Conservation (phyloP, 768 basidiomycete species). For the Rhodotorula taiwanensis region DNA sequence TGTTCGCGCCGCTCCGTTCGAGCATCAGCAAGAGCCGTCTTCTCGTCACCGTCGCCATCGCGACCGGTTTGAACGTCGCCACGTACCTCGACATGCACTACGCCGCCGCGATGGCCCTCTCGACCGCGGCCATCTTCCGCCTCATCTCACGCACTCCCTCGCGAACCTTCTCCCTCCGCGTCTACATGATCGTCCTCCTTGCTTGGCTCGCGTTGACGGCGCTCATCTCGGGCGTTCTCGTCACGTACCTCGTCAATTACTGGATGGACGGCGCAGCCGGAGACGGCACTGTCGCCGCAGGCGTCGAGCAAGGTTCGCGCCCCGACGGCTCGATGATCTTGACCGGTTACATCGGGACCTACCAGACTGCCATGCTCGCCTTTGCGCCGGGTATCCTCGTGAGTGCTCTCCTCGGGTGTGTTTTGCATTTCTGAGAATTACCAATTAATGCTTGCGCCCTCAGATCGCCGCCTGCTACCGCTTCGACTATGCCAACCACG, state of each 20-base stretch:
- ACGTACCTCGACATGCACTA: slow-evolving; percentile 6
- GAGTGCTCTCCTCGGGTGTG: neutral
- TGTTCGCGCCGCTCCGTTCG: slow-evolving; percentile 9
- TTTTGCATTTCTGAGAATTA: no score
- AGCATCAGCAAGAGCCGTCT: slow-evolving; percentile 1
- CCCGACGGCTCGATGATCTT: slow-evolving; percentile 2
- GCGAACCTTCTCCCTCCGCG: slow-evolving; percentile 14
- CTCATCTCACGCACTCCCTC: neutral
- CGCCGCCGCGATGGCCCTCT: neutral
- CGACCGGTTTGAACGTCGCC: slow-evolving; percentile 18
- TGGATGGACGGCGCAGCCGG: neutral
- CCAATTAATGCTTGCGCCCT: no score
- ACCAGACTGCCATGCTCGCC: neutral
- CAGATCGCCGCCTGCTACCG: slow-evolving; percentile 30
- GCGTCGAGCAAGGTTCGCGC: neutral
- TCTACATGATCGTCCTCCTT: slow-evolving; percentile 4
- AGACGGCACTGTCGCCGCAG: slow-evolving; percentile 4
- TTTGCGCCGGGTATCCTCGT: slow-evolving; percentile 10
- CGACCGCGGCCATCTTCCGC: slow-evolving; percentile 8
- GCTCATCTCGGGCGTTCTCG: neutral
- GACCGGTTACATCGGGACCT: slow-evolving; percentile 9
- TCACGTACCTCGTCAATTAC: neutral
- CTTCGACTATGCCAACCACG: slow-evolving; percentile 25
- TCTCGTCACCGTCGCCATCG: neutral
- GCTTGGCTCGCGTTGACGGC: slow-evolving; percentile 6